Conservation (phyloP, 2,329 filamentous ascomycete genomes). For the Bisporella sp. region DNA sequence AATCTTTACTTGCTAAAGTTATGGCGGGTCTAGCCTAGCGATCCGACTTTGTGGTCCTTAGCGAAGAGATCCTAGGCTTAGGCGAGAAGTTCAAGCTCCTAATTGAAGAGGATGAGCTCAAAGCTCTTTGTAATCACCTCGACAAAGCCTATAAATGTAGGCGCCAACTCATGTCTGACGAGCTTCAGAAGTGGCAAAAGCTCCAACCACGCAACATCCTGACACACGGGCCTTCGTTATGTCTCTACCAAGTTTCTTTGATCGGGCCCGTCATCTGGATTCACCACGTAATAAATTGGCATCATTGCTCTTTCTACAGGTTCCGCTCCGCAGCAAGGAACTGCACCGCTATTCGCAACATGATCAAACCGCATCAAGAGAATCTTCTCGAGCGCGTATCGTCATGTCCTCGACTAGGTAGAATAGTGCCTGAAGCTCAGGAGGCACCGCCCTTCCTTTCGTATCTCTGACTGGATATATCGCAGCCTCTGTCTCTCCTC, state of each 20-base stretch:
- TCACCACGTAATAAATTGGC: neutral
- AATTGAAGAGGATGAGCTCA: neutral
- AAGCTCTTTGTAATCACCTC: neutral
- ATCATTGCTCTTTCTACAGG: neutral
- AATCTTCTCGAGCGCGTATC: too few species aligned
- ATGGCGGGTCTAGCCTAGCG: neutral
- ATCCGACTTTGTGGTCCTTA: constrained; percentile 2
- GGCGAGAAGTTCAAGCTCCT: neutral
- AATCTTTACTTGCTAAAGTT: constrained; percentile 4
- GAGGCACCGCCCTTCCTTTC: neutral
- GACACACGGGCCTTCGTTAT: neutral
- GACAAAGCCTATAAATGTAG: neutral
- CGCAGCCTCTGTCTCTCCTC: neutral
- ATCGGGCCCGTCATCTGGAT: neutral
- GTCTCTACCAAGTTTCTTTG: neutral
- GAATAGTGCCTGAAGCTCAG: too few species aligned
- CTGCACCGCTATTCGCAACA: neutral
- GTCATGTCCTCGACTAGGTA: too few species aligned
- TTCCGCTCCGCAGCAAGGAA: neutral
- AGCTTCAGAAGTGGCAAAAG: neutral
- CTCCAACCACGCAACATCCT: neutral
- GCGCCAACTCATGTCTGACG: neutral
- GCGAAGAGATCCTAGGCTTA: neutral
- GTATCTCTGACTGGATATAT: neutral
- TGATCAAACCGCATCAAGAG: neutral